These are phyloP conservation scores for Venturia oleaginea DNA, from an alignment of 2,329 filamentous ascomycete species.

Conservation along the genomic window DNA sequence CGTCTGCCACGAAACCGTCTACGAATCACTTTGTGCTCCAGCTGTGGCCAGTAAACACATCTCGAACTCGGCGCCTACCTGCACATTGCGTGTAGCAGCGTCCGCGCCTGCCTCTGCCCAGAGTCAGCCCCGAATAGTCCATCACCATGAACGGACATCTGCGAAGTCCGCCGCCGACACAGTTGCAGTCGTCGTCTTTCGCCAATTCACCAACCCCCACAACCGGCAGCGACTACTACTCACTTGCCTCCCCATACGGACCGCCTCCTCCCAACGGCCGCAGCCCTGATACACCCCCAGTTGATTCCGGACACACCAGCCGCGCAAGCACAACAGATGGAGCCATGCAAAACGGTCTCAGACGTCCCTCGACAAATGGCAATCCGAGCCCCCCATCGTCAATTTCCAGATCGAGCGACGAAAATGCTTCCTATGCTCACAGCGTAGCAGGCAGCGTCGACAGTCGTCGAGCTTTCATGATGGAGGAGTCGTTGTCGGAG, in stretches of 20 bases:
- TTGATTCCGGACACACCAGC: constrained; percentile 30
- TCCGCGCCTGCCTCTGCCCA: constrained; percentile 5
- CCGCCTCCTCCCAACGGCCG: constrained; percentile 27
- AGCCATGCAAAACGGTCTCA: constrained; percentile 45
- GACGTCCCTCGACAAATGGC: constrained; percentile 25
- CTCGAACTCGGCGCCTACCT: neutral
- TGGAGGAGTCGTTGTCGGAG: constrained; percentile 64
- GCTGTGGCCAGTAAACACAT: neutral
- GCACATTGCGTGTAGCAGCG: no score
- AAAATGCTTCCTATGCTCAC: constrained; percentile 53
- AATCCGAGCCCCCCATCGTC: constrained; percentile 82
- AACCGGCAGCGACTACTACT: constrained; percentile 29
- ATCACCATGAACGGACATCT: neutral
- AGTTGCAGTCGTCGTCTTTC: constrained; percentile 21
- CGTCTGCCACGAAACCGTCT: neutral
- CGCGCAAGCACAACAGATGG: constrained; percentile 31
- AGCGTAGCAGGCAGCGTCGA: constrained; percentile 46
- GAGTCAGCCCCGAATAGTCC: neutral
- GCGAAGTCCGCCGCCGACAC: constrained; percentile 19
- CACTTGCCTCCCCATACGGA: constrained; percentile 24
- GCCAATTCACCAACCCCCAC: constrained; percentile 25
- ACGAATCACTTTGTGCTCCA: neutral
- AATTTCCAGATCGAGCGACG: constrained; percentile 74
- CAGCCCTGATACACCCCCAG: constrained; percentile 23
- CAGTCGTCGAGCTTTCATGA: constrained; percentile 47